These are phyloP conservation scores for Pulveroboletus sp. DNA, from an alignment of 768 basidiomycete genomes.

Conservation along the genomic window DNA sequence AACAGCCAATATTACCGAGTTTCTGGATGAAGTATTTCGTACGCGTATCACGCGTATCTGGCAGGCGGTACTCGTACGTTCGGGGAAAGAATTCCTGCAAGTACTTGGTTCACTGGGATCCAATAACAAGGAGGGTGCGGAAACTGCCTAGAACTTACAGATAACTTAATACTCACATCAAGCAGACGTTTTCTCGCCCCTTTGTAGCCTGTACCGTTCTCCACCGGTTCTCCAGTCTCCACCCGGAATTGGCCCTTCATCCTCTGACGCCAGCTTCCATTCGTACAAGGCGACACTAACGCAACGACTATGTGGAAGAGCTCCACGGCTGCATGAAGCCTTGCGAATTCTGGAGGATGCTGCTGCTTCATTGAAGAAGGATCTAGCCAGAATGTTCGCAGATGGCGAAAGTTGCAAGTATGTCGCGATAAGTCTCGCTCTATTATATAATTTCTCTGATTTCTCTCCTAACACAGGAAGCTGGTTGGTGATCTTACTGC, in stretches of 20 bases:
- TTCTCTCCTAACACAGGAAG: slow-evolving; percentile 28
- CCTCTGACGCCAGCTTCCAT: slow-evolving; percentile 47
- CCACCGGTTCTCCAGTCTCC: slow-evolving; percentile 47
- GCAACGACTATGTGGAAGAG: slow-evolving; percentile 64
- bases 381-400: slow-evolving; percentile 47
- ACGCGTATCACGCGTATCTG: slow-evolving; percentile 58
- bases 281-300: slow-evolving; percentile 61
- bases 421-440: slow-evolving; percentile 13
- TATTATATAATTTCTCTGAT: not conserved
- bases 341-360: slow-evolving; percentile 58
- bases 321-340: slow-evolving; percentile 56
- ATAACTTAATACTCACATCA: slow-evolving; percentile 10
- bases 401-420: slow-evolving; percentile 46
- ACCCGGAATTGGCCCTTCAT: slow-evolving; percentile 35
- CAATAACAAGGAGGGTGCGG: slow-evolving; percentile 18
- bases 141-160: not conserved
- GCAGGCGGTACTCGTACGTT: slow-evolving; percentile 43
- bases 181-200: slow-evolving; percentile 47
- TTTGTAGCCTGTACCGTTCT: slow-evolving; percentile 55
- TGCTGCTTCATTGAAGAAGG: slow-evolving; percentile 55
- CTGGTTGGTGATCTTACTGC: slow-evolving; percentile 42
- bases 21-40: slow-evolving; percentile 56
- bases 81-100: slow-evolving; percentile 46
- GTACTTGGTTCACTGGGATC: slow-evolving; percentile 32
- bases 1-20: slow-evolving; percentile 35